Conservation (phyloP, 2,329 filamentous ascomycete genomes). For the Diplodia mutila region DNA sequence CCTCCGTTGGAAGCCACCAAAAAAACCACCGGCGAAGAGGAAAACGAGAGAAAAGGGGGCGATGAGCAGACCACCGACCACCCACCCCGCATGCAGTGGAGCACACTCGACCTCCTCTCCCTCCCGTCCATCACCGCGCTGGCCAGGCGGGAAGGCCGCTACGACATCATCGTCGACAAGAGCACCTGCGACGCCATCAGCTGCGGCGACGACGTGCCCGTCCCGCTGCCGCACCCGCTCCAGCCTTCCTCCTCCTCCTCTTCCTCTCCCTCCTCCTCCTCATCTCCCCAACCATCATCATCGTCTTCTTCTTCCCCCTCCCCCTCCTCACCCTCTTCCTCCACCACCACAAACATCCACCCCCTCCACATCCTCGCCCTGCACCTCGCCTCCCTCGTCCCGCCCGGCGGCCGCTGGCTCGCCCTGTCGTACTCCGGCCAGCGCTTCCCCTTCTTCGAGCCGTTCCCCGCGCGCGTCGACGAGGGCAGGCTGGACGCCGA, state of each 20-base stretch:
- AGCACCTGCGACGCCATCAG: constrained; percentile 45
- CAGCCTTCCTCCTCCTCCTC: not conserved
- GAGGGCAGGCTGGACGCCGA: constrained; percentile 25
- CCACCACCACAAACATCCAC: constrained; percentile 33
- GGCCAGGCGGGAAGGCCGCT: constrained; percentile 32
- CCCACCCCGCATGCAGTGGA: constrained; percentile 39
- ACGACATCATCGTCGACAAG: constrained; percentile 44
- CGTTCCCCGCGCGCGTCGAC: constrained; percentile 27
- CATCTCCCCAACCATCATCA: not conserved
- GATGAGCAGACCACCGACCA: not conserved
- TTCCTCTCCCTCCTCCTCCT: not conserved
- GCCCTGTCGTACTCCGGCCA: constrained; percentile 45
- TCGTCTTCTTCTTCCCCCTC: not conserved
- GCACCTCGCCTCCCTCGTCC: constrained; percentile 44
- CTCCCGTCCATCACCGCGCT: constrained; percentile 35
- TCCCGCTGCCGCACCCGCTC: constrained; percentile 39
- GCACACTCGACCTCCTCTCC: constrained; percentile 41
- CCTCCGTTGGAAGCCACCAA: not conserved
- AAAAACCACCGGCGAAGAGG: too few species aligned
- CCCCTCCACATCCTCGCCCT: constrained; percentile 46
- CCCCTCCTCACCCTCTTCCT: not conserved
- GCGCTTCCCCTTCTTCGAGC: constrained; percentile 43
- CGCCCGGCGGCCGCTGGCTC: constrained; percentile 45
- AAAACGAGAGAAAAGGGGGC: not conserved
- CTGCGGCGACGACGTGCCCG: constrained; percentile 39